Percentiles rank a stretch among this genome's conserved stretches.
phyloP scores from a whole-genome alignment of 2,329 filamentous ascomycete genomes.

The Nakataea oryzae region DNA sequence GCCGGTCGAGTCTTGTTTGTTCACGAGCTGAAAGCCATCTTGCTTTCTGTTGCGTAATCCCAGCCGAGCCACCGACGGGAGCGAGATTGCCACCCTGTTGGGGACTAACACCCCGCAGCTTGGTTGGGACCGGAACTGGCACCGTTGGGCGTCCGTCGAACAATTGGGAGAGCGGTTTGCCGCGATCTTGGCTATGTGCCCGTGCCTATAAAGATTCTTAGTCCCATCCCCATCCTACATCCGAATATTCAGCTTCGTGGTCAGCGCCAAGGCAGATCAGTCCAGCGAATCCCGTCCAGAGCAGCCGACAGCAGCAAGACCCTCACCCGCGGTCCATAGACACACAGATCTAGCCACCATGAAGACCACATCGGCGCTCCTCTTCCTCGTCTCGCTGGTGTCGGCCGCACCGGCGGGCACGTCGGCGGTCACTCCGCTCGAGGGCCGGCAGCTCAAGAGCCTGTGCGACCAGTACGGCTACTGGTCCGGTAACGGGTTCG shows the following conservation, averaged over 20 bases:
- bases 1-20: neutral
- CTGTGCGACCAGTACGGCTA: slow-evolving; percentile 19
- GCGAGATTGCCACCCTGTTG: no score
- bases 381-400: slow-evolving; percentile 1
- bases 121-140: neutral
- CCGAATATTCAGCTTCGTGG: neutral
- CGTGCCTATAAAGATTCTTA: neutral
- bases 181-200: neutral
- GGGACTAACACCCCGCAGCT: neutral
- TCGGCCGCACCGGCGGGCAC: neutral
- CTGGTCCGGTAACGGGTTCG: slow-evolving; percentile 18
- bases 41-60: neutral
- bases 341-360: neutral
- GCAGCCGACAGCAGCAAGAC: neutral
- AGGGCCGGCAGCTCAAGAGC: slow-evolving; percentile 1
- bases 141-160: neutral
- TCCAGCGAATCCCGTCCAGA: neutral
- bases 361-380: neutral
- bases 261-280: neutral
- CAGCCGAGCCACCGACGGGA: no score
- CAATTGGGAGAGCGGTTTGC: neutral
- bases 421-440: neutral
- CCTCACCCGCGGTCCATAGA: neutral
- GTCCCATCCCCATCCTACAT: neutral
- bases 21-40: no score